Conservation (phyloP, 2,329 filamentous ascomycete genomes). For the Talaromyces sp. region DNA sequence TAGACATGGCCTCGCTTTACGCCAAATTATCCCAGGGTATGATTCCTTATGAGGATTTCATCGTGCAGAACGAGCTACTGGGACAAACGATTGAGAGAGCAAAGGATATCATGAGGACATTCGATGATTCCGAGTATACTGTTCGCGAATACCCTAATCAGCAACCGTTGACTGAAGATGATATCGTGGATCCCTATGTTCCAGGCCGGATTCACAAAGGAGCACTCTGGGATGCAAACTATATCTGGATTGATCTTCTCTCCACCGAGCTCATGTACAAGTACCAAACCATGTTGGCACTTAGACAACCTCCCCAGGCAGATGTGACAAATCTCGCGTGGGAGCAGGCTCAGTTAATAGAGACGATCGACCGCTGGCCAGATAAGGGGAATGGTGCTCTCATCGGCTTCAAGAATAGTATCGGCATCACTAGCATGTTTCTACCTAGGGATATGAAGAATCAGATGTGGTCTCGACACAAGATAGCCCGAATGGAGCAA, state of each 20-base stretch:
- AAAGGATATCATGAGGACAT: conserved; percentile 59
- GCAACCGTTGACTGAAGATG: conserved; percentile 57
- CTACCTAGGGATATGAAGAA: conserved; percentile 74
- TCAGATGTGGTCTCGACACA: conserved; percentile 76
- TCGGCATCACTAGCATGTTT: conserved; percentile 77
- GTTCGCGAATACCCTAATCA: conserved; percentile 65
- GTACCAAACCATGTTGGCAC: conserved; percentile 66
- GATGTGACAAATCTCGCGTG: conserved; percentile 67
- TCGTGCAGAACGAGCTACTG: conserved; percentile 61
- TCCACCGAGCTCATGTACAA: conserved; percentile 79
- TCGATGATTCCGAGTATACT: conserved; percentile 64
- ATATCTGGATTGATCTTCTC: conserved; percentile 75
- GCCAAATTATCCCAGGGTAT: conserved; percentile 67
- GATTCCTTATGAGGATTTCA: conserved; percentile 67
- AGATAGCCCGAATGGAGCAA: conserved; percentile 76
- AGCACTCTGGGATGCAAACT: conserved; percentile 73
- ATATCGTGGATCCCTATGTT: conserved; percentile 74
- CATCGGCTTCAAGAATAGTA: conserved; percentile 71
- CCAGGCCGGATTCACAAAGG: conserved; percentile 70
- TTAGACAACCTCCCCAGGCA: conserved; percentile 53
- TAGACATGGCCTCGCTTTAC: conserved; percentile 79
- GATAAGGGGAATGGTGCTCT: conserved; percentile 70
- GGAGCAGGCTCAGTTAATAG: conserved; percentile 75
- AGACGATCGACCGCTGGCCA: conserved; percentile 74
- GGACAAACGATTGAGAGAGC: conserved; percentile 47